These are phyloP conservation scores for Thielaviopsis cerberus DNA, from an alignment of 2,329 filamentous ascomycete species.

Conservation along the genomic window DNA sequence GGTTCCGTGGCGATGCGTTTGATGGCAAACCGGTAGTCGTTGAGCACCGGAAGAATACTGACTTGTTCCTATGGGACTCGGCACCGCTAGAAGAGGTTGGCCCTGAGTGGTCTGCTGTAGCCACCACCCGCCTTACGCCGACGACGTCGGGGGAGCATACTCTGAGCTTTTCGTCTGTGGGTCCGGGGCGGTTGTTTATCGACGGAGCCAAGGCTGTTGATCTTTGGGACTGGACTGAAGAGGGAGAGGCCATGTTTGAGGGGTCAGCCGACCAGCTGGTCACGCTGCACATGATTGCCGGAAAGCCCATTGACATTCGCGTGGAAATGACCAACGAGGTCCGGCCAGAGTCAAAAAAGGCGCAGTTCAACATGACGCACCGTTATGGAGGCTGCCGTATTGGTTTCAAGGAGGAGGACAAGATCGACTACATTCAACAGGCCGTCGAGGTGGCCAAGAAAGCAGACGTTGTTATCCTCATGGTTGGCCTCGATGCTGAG, in stretches of 20 bases:
- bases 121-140: constrained; percentile 40
- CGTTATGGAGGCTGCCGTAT: constrained; percentile 54
- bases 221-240: constrained; percentile 51
- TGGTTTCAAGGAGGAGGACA: constrained; percentile 49
- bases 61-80: constrained; percentile 54
- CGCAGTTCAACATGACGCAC: constrained; percentile 36
- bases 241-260: constrained; percentile 54
- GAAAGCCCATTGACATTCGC: constrained; percentile 40
- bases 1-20: constrained; percentile 45
- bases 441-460: constrained; percentile 42
- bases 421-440: constrained; percentile 42
- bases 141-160: constrained; percentile 42
- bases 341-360: constrained; percentile 41
- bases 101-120: constrained; percentile 44
- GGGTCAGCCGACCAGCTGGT: constrained; percentile 46
- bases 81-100: constrained; percentile 40
- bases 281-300: constrained; percentile 38
- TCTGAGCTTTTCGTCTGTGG: constrained; percentile 49
- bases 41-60: constrained; percentile 43
- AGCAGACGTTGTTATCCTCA: constrained; percentile 48
- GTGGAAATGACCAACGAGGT: constrained; percentile 50
- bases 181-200: constrained; percentile 42
- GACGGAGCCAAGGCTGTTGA: constrained; percentile 42
- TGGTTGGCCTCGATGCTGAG: constrained; percentile 52
- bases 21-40: constrained; percentile 35